A percentile compares a stretch with the other conserved stretches of the same genome.
phyloP scores from a whole-genome alignment of 2,329 filamentous ascomycete genomes.

The Cercospora canescens region DNA sequence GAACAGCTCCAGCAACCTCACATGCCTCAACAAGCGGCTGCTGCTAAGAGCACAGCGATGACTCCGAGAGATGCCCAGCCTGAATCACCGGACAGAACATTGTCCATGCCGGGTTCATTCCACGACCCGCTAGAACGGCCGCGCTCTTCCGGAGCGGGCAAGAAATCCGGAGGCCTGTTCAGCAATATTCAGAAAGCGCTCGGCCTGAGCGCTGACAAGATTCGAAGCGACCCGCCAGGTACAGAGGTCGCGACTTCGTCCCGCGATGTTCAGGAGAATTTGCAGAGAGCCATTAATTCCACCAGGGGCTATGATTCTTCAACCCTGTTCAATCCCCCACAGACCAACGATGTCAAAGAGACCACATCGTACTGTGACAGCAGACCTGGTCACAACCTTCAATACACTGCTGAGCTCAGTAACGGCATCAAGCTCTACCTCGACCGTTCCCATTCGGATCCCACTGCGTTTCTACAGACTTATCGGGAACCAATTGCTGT shows the following conservation, averaged over 20 bases:
- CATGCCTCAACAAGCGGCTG: conserved; percentile 19
- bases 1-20: background rate
- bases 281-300: conserved; percentile 75
- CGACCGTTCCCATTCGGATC: conserved; percentile 53
- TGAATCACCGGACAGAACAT: conserved; percentile 34
- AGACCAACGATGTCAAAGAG: conserved; percentile 74
- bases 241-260: conserved; percentile 42
- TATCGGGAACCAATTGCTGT: conserved; percentile 64
- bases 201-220: conserved; percentile 43
- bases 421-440: conserved; percentile 75
- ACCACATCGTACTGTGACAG: conserved; percentile 81
- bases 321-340: conserved; percentile 69
- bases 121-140: conserved; percentile 58
- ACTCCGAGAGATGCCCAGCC: conserved; percentile 10
- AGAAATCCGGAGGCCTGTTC: conserved; percentile 61
- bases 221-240: conserved; percentile 23
- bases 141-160: conserved; percentile 26
- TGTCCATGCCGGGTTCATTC: conserved; percentile 73
- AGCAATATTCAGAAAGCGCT: conserved; percentile 63
- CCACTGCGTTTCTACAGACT: conserved; percentile 59
- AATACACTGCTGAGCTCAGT: conserved; percentile 67
- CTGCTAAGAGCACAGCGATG: conserved; percentile 12
- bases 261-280: conserved; percentile 63
- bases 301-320: conserved; percentile 75
- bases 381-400: conserved; percentile 70